Conservation (phyloP, 2,329 filamentous ascomycete species). For the Phoma sp. region DNA sequence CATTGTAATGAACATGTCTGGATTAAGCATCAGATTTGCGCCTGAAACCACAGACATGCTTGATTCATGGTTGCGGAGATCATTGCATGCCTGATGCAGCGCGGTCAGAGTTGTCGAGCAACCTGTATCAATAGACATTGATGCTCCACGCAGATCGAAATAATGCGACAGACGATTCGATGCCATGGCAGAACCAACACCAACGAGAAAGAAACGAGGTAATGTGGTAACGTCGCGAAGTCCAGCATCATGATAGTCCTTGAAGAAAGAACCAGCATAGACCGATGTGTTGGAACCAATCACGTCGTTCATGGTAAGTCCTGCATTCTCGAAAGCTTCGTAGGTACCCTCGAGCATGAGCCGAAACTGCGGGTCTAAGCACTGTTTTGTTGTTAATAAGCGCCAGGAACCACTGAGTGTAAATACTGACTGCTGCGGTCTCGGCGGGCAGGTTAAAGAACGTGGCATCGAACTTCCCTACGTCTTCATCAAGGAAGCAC, state of each 20-base stretch:
- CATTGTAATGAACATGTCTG: constrained; percentile 16
- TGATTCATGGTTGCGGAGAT: neutral
- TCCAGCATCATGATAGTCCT: constrained; percentile 17
- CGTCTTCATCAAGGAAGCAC: constrained; percentile 19
- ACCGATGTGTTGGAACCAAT: constrained; percentile 29
- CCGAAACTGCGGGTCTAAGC: constrained; percentile 37
- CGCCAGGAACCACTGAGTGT: too few species aligned
- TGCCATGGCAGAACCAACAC: neutral
- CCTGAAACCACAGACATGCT: neutral
- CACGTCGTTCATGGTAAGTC: constrained; percentile 17
- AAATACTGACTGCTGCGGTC: constrained; percentile 27
- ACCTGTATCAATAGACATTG: neutral
- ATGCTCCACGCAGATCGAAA: neutral
- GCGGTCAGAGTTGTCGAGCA: neutral
- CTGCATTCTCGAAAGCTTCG: constrained; percentile 47
- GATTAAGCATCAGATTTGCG: constrained; percentile 5
- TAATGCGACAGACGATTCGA: neutral
- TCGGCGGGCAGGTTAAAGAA: constrained; percentile 34
- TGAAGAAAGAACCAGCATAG: constrained; percentile 23
- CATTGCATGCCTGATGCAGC: constrained; percentile 1
- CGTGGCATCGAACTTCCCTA: constrained; percentile 38
- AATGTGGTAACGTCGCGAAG: neutral
- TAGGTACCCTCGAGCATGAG: constrained; percentile 38
- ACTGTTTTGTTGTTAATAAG: neutral
- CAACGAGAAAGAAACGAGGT: neutral